Base-by-base conservation (phyloP, 176 grass and related monocot species). In the Lolium perenne region DNA sequence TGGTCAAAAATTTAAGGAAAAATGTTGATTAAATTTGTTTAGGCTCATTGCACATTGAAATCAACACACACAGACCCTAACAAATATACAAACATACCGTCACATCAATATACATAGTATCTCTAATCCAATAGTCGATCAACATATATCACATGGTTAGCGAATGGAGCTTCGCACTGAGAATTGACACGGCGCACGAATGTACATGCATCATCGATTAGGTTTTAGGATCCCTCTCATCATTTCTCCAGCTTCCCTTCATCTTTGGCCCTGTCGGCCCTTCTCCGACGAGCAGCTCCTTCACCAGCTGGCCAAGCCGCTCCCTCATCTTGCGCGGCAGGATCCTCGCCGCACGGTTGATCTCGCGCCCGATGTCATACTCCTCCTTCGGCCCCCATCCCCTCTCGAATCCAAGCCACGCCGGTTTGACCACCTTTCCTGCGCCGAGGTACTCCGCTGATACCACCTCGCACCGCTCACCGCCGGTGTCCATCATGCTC, bases 261-360 rank as follows among this genome's bases (percentile, higher is more conserved):
- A 71, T 81, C 76, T 94, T 98, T 15, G 97, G 97, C 77, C 97
- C 97, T 9, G 88, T 92, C 4, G 97, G 97, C 12, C 94, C 97
- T 63, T 92, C 94, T 20, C 95, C 90, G 38, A 93, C 94, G 18
- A 95, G 41, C 26, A 98, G 53, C 11, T 84, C 80, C 18, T 86
- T 6, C 35, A 98, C 83, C 46, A 94, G 21, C 81, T 86, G 72
- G 26, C 69, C 46, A 10, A 98, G 70, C 79, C 35, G 76, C 50
- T 87, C 76, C 87, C 83, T 85, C 40, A 56, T 14, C 9, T 22
- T 32, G 3, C 80, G 87, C 10, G 94, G 97, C 81, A 98, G 85
- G 43, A 91, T 6, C 89, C 61, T 89, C 9, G 85, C 85, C 6
- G 66, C 94, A 12, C 88, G 91, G 58, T 88, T 87, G 70, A 98